A percentile compares a stretch with the other conserved stretches of the same genome.
Evolutionary conservation across 371 early-diverging fungal species (phyloP).

Genomic region (Mortierella sp.): DNA sequence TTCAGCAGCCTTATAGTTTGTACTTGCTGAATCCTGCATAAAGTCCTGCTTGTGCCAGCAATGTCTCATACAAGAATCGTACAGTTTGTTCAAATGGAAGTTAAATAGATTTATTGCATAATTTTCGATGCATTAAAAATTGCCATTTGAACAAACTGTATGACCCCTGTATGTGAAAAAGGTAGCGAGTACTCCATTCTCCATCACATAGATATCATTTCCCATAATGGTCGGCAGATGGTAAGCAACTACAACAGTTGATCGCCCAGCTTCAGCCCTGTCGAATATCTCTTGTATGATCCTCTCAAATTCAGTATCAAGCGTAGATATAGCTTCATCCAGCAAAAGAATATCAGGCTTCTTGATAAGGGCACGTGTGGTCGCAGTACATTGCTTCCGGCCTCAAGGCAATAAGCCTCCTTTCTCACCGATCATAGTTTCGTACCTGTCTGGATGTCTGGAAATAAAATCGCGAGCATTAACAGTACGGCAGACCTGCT

Average conservation of each 20-base stretch:
- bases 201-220: slow-evolving; percentile 86
- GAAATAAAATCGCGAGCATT: no score
- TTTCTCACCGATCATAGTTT: slow-evolving; percentile 77
- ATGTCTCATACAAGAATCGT: no score
- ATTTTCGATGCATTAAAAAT: no score
- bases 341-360: slow-evolving; percentile 74
- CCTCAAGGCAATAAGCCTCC: slow-evolving; percentile 69
- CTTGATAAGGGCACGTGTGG: slow-evolving; percentile 87
- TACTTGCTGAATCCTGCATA: slow-evolving; percentile 74
- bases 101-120: no score
- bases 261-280: slow-evolving; percentile 79
- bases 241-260: slow-evolving; percentile 96
- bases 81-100: no score
- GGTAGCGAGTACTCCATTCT: slow-evolving; percentile 76
- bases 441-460: slow-evolving; percentile 38
- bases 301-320: slow-evolving; percentile 85
- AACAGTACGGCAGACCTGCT: no score
- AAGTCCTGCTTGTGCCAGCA: slow-evolving; percentile 63
- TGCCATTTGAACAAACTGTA: no score
- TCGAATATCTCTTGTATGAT: slow-evolving; percentile 88
- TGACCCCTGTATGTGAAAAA: slow-evolving; percentile 79
- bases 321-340: slow-evolving; percentile 81
- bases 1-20: slow-evolving; percentile 18
- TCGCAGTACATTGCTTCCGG: slow-evolving; percentile 74
- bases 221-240: slow-evolving; percentile 84